Conservation (phyloP, 2,329 filamentous ascomycete species). For the Ophiognomonia clavigignenti-juglandacearum region DNA sequence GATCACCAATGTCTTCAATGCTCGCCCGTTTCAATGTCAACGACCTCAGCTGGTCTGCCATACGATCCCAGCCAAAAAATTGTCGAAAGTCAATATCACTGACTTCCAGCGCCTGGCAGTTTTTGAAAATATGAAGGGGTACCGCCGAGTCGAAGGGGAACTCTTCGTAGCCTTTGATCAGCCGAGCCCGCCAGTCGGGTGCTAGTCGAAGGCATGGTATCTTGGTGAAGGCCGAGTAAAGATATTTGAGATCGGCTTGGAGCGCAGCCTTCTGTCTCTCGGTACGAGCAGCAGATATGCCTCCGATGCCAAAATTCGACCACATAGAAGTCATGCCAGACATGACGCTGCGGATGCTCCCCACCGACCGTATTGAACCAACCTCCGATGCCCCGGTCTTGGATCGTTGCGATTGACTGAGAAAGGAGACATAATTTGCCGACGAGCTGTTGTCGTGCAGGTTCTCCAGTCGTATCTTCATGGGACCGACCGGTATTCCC, state of each 20-base stretch:
- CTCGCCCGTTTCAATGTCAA: conserved; percentile 83
- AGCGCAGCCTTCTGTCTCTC: conserved; percentile 86
- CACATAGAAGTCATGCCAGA: conserved; percentile 92
- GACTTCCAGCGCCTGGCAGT: conserved; percentile 87
- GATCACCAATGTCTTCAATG: conserved; percentile 83
- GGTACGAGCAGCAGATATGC: conserved; percentile 73
- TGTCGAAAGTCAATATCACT: conserved; percentile 94
- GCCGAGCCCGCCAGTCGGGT: conserved; percentile 85
- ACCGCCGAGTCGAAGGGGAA: conserved; percentile 98
- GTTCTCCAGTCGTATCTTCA: conserved; percentile 94
- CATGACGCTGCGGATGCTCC: conserved; percentile 95
- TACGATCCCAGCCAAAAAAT: conserved; percentile 93
- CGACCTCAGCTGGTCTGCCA: conserved; percentile 87
- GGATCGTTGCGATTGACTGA: conserved; percentile 76
- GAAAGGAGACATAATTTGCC: conserved; percentile 92
- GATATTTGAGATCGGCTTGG: conserved; percentile 85
- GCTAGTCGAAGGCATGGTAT: conserved; percentile 86
- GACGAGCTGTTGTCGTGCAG: conserved; percentile 82
- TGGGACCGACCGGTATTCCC: conserved; percentile 83
- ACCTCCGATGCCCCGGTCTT: conserved; percentile 77
- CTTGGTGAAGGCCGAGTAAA: conserved; percentile 98
- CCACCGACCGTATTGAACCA: conserved; percentile 90
- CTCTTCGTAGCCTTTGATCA: conserved; percentile 92
- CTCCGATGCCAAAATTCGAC: conserved; percentile 80
- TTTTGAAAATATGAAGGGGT: conserved; percentile 95